Evolutionary conservation across 176 grass and related monocot genomes (phyloP).

Genomic region (bread wheat (Triticum aestivum)): IWGSC_CS_RefSeq_v2.1 NC_057801.1:138145820-138146319

Average conservation of each 20-base stretch:
- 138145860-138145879: constrained; percentile 37
- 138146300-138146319: constrained; percentile 22
- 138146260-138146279: not conserved
- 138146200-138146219: constrained; percentile 61
- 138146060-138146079: constrained; percentile 34
- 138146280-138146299: not conserved
- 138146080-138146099: not conserved
- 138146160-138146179: constrained; percentile 42
- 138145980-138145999: constrained; percentile 61
- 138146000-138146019: constrained; percentile 30
- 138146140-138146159: constrained; percentile 2
- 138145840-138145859: not conserved
- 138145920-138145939: not conserved
- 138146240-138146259: not conserved
- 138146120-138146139: constrained; percentile 35
- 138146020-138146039: constrained; percentile 40
- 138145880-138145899: constrained; percentile 32
- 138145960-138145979: constrained; percentile 57
- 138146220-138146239: not conserved
- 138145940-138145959: not conserved
- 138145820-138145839: constrained; percentile 29
- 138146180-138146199: constrained; percentile 53
- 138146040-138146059: constrained; percentile 51
- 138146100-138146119: constrained; percentile 12
- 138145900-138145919: constrained; percentile 12